Conservation (phyloP, 495 filamentous ascomycete genomes). For the Cercophora samala region DNA sequence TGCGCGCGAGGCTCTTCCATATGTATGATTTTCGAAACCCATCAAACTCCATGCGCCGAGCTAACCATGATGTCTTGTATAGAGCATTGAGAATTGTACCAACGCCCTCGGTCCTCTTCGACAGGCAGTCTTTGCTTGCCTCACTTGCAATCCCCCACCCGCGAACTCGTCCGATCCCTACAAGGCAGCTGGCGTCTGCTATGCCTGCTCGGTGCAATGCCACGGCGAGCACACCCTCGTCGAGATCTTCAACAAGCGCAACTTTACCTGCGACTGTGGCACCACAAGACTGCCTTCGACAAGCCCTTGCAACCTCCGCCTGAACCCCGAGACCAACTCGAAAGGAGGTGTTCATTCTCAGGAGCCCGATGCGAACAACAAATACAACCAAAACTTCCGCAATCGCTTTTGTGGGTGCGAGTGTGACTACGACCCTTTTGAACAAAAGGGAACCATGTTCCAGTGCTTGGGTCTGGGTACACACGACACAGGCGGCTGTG, state of each 20-base stretch:
- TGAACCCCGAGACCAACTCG: conserved; percentile 65
- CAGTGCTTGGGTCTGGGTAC: conserved; percentile 88
- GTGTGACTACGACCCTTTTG: conserved; percentile 76
- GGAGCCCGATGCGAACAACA: conserved; percentile 66
- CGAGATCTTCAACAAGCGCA: conserved; percentile 91
- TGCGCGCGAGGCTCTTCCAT: conserved; percentile 90
- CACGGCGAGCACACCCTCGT: conserved; percentile 94
- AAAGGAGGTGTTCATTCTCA: conserved; percentile 77
- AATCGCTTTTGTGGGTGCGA: conserved; percentile 91
- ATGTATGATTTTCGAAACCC: conserved; percentile 48
- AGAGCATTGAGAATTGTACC: conserved; percentile 93
- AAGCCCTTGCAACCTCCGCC: conserved; percentile 71
- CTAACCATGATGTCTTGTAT: neutral
- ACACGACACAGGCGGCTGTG: conserved; percentile 78
- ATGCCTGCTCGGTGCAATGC: conserved; percentile 93
- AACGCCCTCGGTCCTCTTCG: conserved; percentile 79
- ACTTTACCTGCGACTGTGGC: conserved; percentile 96
- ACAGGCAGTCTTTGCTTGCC: conserved; percentile 82
- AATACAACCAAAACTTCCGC: conserved; percentile 91
- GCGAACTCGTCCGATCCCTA: conserved; percentile 57
- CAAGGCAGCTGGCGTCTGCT: conserved; percentile 82
- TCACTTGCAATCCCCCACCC: conserved; percentile 87
- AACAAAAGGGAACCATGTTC: conserved; percentile 98
- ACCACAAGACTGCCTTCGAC: conserved; percentile 71
- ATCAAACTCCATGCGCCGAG: neutral